phyloP scores from a whole-genome alignment of 139 green algal species.

The Desmodesmus armatus region DNA sequence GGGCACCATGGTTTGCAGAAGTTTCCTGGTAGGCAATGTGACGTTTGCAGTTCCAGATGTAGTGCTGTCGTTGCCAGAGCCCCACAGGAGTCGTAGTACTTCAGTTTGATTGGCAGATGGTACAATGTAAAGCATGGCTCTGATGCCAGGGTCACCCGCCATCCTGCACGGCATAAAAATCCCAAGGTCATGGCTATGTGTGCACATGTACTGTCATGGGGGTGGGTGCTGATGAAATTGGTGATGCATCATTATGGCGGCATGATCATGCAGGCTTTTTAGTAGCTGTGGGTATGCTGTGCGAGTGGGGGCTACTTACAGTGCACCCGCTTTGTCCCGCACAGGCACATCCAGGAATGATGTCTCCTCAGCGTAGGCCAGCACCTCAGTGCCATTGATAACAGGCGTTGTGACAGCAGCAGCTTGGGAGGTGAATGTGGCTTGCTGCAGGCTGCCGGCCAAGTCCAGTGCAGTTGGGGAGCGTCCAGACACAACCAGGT shows the following conservation, averaged over 20 bases:
- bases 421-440: neutral
- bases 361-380: neutral
- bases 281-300: too few relatives aligned
- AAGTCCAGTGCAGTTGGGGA: neutral
- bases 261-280: too few relatives aligned
- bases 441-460: constrained; percentile 1
- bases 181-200: neutral
- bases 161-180: neutral
- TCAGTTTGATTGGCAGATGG: neutral
- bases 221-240: too few relatives aligned
- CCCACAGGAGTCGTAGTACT: neutral
- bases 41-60: too few relatives aligned
- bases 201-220: too few relatives aligned
- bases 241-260: too few relatives aligned
- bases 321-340: neutral
- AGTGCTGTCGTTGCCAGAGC: neutral
- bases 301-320: neutral
- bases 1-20: neutral
- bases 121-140: neutral
- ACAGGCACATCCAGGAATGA: constrained; percentile 6
- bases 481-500: neutral
- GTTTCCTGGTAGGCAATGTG: too few relatives aligned
- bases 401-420: neutral
- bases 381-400: neutral
- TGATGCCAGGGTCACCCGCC: neutral